Percentiles rank a stretch among this genome's conserved stretches.
Conservation (phyloP, 176 grass and related monocot genomes). For the Musa acuminata region DNA sequence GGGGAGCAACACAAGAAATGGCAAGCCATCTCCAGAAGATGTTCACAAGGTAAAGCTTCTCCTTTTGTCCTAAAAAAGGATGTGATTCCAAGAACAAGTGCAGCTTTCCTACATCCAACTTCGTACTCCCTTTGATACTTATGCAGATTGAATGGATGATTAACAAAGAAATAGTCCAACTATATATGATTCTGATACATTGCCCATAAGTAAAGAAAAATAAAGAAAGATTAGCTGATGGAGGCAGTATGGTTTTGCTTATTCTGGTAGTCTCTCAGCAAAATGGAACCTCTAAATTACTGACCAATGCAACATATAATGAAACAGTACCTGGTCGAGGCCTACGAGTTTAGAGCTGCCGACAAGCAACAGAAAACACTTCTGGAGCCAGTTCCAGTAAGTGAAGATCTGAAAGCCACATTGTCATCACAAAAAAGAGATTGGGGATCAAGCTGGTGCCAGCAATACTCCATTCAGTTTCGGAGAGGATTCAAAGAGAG, state of each 20-base stretch:
- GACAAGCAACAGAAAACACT: slow-evolving; percentile 61
- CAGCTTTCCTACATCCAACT: neutral
- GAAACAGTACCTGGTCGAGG: slow-evolving; percentile 62
- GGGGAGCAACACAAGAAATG: slow-evolving; percentile 36
- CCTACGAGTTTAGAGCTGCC: slow-evolving; percentile 59
- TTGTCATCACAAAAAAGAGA: slow-evolving; percentile 51
- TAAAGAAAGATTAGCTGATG: neutral
- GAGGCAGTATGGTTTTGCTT: too few species aligned
- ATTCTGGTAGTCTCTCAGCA: neutral
- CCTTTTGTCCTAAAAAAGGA: too few species aligned
- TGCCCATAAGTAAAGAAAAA: too few species aligned
- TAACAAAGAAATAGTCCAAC: too few species aligned
- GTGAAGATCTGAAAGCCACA: slow-evolving; percentile 44
- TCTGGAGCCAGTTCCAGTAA: slow-evolving; percentile 34
- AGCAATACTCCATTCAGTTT: slow-evolving; percentile 83
- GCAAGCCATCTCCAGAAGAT: slow-evolving; percentile 84
- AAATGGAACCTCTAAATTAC: neutral
- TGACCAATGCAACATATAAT: slow-evolving; percentile 11
- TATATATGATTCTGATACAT: too few species aligned
- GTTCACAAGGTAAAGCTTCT: slow-evolving; percentile 58
- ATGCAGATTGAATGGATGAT: too few species aligned
- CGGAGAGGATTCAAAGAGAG: slow-evolving; percentile 90
- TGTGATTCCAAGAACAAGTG: too few species aligned
- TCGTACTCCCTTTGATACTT: neutral
- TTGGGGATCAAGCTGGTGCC: slow-evolving; percentile 77